phyloP scores from a whole-genome alignment of 2,329 filamentous ascomycete species.

The Dothistroma septosporum region DNA sequence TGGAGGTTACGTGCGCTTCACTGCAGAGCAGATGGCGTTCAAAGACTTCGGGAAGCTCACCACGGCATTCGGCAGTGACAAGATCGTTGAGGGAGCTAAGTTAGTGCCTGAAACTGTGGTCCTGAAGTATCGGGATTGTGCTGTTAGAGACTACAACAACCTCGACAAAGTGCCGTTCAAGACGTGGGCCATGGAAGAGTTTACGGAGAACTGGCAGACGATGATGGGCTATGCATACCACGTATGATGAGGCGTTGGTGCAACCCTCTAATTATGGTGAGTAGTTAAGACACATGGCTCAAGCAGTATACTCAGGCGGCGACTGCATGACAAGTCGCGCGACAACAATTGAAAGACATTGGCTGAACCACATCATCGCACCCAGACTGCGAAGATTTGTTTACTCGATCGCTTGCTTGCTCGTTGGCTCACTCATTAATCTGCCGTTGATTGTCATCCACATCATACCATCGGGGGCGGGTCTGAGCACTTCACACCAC shows the following conservation, averaged over 20 bases:
- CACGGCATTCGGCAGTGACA: not conserved
- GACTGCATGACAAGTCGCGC: too few relatives aligned
- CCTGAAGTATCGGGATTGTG: not conserved
- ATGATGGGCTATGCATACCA: not conserved
- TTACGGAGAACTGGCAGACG: not conserved
- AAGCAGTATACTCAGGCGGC: too few relatives aligned
- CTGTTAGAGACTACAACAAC: not conserved
- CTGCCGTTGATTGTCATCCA: not conserved
- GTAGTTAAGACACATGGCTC: too few relatives aligned
- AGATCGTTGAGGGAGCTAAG: not conserved
- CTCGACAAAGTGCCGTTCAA: not conserved
- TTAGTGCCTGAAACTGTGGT: not conserved
- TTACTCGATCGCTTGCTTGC: not conserved
- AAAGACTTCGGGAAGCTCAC: not conserved
- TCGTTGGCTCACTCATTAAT: not conserved
- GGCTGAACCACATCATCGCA: too few relatives aligned
- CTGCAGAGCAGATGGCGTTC: not conserved
- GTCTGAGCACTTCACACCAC: not conserved
- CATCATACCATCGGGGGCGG: not conserved
- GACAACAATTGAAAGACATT: too few relatives aligned
- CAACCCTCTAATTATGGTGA: too few relatives aligned
- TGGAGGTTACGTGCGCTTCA: not conserved
- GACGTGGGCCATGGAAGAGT: not conserved
- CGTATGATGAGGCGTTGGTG: too few relatives aligned
- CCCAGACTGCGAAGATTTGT: too few relatives aligned